Evolutionary conservation across 2,329 filamentous ascomycete genomes (phyloP), one percentile per base, ranked within the genome.

Genomic region (Teratosphaeria pseudoeucalypti): DNA sequence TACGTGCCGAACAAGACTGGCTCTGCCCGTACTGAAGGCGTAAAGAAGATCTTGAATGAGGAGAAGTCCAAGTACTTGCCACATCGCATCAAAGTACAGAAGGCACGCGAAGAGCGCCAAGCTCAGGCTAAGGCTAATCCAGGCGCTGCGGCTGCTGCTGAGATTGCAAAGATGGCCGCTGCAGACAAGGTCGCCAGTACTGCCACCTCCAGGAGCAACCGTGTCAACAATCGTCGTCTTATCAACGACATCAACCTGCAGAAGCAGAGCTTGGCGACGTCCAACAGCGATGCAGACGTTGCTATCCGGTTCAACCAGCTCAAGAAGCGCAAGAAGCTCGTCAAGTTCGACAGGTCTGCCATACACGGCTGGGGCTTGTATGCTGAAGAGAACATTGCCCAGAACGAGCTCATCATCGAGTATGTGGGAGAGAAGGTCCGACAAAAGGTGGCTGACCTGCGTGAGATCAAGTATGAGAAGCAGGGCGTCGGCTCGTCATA

Each of bases 361-460:
- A 99, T 99, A 68, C 94, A 99, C 76, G 97, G 96, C 70, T 99
- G 94, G 94, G 94, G 94, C 32, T 78, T 99, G 32, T 99, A 99
- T 71, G 92, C 94, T 3, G 92, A 96, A 81, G 94, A 99, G 76
- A 94, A 95, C 71, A 99, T 99, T 64, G 84, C 88, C 61, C 91
- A 92, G 73, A 95, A 96, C 73, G 94, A 99, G 75, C 96, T 99
- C 91, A 99, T 99, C 72, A 99, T 99, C 71, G 94, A 99, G 77
- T 99, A 99, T 72, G 94, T 99, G 11, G 94, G 94, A 62, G 94
- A 99, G 77, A 94, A 96, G 74, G 91, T 99, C 43, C 85, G 94
- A 60, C 94, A 99, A 75, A 90, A 95, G 70, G 94, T 99, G 61
- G 92, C 94, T n/a, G 94, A 99, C 74, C 85, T 97, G 72, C 87